phyloP scores from a whole-genome alignment of 768 basidiomycete species.

The Pholiota microspora region DNA sequence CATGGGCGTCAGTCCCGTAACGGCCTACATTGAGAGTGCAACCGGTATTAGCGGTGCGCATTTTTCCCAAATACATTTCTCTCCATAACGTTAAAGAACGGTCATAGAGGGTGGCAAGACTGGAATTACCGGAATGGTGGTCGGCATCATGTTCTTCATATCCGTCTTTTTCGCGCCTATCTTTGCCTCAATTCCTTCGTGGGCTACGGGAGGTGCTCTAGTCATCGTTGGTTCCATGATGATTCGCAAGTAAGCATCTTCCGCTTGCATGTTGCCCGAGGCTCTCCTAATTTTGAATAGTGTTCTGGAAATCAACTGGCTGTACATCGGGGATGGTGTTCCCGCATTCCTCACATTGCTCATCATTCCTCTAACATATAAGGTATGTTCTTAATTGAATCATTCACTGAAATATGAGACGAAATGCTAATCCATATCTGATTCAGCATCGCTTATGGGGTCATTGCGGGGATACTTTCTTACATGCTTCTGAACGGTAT shows the following conservation, averaged over 20 bases:
- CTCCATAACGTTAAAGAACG: too few species aligned
- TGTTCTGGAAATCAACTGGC: constrained; percentile 86
- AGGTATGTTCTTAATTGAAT: constrained; percentile 55
- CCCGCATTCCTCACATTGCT: constrained; percentile 84
- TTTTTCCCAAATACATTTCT: neutral
- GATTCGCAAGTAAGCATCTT: constrained; percentile 69
- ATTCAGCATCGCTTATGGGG: constrained; percentile 80
- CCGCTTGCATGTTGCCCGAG: neutral
- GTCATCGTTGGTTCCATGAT: constrained; percentile 87
- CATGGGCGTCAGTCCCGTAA: constrained; percentile 78
- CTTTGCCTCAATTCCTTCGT: constrained; percentile 82
- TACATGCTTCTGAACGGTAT: constrained; percentile 75
- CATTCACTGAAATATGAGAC: too few species aligned
- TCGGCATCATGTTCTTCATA: constrained; percentile 76
- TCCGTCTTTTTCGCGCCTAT: constrained; percentile 88
- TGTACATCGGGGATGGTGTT: constrained; percentile 83
- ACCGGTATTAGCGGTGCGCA: constrained; percentile 70
- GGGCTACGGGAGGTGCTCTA: constrained; percentile 86
- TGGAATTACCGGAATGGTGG: constrained; percentile 73
- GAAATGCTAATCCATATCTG: constrained; percentile 2
- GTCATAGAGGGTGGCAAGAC: constrained; percentile 88
- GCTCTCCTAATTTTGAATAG: constrained; percentile 27
- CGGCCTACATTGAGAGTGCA: constrained; percentile 80
- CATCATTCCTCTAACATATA: constrained; percentile 76
- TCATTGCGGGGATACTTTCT: constrained; percentile 74